Conservation (phyloP, 805 yeast genomes). For the Danielozyma ontarioensis region DNA sequence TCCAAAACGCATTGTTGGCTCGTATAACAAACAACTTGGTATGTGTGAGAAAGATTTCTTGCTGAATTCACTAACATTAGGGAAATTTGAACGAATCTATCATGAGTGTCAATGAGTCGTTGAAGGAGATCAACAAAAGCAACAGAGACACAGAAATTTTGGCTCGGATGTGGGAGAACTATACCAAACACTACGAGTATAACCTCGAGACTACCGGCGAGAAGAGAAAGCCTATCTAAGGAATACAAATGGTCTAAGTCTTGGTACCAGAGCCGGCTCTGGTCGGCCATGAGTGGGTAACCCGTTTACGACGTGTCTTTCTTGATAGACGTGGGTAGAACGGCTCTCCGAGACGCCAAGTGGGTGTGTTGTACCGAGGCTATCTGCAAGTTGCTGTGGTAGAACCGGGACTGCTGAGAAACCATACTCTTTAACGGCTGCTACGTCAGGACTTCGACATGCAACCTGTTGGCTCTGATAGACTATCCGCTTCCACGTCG, state of each 20-base stretch:
- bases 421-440: no score
- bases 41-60: conserved; percentile 25
- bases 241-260: not conserved
- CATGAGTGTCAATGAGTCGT: conserved; percentile 52
- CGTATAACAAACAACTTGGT: conserved; percentile 76
- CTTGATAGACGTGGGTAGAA: no score
- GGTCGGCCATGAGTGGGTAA: no score
- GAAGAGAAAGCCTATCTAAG: conserved; percentile 44
- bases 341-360: no score
- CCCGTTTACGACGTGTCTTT: no score
- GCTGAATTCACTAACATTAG: conserved; percentile 21
- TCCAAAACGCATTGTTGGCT: conserved; percentile 67
- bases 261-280: no score
- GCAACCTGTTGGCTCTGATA: no score
- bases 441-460: no score
- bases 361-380: no score
- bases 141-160: conserved; percentile 68
- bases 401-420: no score
- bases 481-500: no score
- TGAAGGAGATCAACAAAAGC: conserved; percentile 57
- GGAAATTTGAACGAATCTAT: conserved; percentile 72
- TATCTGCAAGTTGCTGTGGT: no score
- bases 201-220: conserved; percentile 64
- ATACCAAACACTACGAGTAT: conserved; percentile 63
- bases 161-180: conserved; percentile 76